These are phyloP conservation scores for Kwoniella dejecticola DNA, from an alignment of 768 basidiomycete species.

Conservation along the genomic window DNA sequence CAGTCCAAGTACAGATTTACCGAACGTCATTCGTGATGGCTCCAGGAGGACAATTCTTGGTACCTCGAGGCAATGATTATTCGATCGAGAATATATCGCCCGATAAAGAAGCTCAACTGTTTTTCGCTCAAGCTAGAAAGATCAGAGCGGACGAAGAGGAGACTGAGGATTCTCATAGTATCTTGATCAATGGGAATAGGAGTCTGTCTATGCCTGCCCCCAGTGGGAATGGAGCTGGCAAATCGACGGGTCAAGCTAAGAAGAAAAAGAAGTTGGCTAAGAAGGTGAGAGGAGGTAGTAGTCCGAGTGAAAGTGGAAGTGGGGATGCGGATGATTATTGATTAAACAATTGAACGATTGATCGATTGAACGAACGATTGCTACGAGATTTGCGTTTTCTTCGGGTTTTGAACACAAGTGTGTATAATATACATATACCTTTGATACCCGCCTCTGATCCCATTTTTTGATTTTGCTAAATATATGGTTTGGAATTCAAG, in stretches of 20 bases:
- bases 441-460: too few relatives aligned
- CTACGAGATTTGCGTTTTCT: too few relatives aligned
- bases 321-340: constrained; percentile 4
- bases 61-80: constrained; percentile 90
- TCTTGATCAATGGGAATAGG: neutral
- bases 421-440: too few relatives aligned
- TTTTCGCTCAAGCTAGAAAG: constrained; percentile 83
- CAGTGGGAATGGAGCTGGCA: neutral
- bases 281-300: neutral
- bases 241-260: neutral
- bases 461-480: too few relatives aligned
- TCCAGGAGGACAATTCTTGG: constrained; percentile 81
- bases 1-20: constrained; percentile 81
- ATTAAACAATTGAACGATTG: neutral
- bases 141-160: constrained; percentile 45
- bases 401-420: too few relatives aligned
- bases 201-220: neutral
- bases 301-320: constrained; percentile 5
- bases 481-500: too few relatives aligned
- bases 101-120: constrained; percentile 67
- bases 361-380: too few relatives aligned
- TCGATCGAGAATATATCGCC: constrained; percentile 72
- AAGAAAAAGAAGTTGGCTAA: neutral
- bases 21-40: constrained; percentile 74
- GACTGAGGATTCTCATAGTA: constrained; percentile 6